Base-by-base conservation (phyloP, 2,329 filamentous ascomycete species). In the Colletotrichum sp. region DNA sequence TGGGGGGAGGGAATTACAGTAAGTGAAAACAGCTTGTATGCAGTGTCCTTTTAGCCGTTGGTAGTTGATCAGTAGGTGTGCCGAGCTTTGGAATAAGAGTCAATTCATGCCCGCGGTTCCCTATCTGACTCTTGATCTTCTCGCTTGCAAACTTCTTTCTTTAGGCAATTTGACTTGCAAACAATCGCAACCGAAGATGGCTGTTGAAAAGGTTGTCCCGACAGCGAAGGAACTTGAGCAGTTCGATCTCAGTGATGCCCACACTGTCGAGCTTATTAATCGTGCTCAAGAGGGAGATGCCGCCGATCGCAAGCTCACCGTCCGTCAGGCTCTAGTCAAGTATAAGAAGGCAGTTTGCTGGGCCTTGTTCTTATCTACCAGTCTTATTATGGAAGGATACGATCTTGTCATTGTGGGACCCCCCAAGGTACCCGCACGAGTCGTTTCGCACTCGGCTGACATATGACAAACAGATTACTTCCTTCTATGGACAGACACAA, bases 381-480 rank as follows among this genome's bases (percentile, higher is more conserved):
- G 85, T 5, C 84, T 89, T 64, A 83, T 89, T 76, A 89, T 89
- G 88, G 88, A 89, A 76, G 88, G 88, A 5, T 89, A 89, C 79
- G 88, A 89, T 67, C 83, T 86, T 3, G 86, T 85, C 36, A 81
- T 89, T 1, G 79, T 89, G 15, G 78, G 83, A n/a, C 85, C 10
- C 43, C 43, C 18, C 8, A 43, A 12, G 10, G 6, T 5, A 10
- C 22, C 10, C 22, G 10, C 8, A 52, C 43, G 12, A 22, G 10
- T 13, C 22, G 6, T n/a, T 48, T 22, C n/a, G n/a, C 43, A n/a
- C n/a, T 52, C n/a, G 3, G n/a, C 43, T 52, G 43, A 52, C n/a
- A 12, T 6, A 13, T 8, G 6, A 22, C 43, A 8, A 79, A 78
- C 16, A 79, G 70, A 48, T 80, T 68, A 64, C 56, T 7, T 70